Percentiles rank a stretch among this genome's conserved stretches.
Conservation (phyloP, 106 monocot genomes). For the Gastrodia elata region DNA sequence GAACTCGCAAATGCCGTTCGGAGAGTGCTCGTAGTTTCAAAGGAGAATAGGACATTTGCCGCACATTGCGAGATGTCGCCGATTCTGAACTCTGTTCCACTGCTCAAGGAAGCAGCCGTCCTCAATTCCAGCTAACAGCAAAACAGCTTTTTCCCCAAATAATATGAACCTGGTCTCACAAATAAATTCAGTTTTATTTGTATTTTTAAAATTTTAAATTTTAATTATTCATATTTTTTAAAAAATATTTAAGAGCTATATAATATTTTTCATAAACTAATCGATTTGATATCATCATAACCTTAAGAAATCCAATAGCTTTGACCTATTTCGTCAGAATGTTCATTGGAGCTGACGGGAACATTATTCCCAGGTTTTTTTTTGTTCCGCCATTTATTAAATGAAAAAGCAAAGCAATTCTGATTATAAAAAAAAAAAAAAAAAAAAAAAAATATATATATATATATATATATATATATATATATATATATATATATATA, state of each 20-base stretch:
- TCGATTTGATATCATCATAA: neutral
- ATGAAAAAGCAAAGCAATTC: neutral
- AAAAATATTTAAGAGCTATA: too few relatives aligned
- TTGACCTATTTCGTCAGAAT: neutral
- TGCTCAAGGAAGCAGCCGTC: slow-evolving; percentile 34
- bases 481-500: too few relatives aligned
- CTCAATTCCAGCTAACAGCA: slow-evolving; percentile 6
- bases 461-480: too few relatives aligned
- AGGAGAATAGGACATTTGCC: slow-evolving; percentile 30
- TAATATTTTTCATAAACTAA: too few relatives aligned
- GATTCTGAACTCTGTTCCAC: slow-evolving; percentile 22
- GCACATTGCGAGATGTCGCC: slow-evolving; percentile 13
- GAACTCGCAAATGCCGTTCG: slow-evolving; percentile 85
- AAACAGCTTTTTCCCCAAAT: neutral
- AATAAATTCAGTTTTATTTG: too few relatives aligned
- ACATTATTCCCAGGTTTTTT: too few relatives aligned
- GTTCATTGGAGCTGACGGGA: too few relatives aligned
- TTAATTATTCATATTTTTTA: too few relatives aligned
- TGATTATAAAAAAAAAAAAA: too few relatives aligned
- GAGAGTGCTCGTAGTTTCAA: slow-evolving; percentile 51
- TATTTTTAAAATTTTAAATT: too few relatives aligned
- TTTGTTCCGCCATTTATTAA: neutral
- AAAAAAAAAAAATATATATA: too few relatives aligned
- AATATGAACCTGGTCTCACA: too few relatives aligned
- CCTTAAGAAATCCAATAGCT: neutral